A percentile compares a stretch with the other conserved stretches of the same genome.
These are phyloP conservation scores for Coemansia sp. DNA, from an alignment of 192 early-diverging fungal genomes.

Conservation along the genomic window DNA sequence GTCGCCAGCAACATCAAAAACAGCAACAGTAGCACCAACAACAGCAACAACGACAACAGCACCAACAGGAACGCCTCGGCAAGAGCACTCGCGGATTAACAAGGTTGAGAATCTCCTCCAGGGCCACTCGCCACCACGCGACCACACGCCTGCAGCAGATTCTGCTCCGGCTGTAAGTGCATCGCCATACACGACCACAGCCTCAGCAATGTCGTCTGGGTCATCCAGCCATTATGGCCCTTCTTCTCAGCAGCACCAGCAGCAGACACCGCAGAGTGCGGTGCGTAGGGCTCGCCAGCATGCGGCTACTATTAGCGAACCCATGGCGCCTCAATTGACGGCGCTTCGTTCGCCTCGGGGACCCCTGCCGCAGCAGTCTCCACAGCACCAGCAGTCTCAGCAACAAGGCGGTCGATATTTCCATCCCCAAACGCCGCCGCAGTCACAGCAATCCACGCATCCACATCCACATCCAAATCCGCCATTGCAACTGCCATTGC, in stretches of 20 bases:
- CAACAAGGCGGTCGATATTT: conserved; percentile 12
- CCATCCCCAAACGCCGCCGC: not conserved
- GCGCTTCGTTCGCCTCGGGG: conserved; percentile 11
- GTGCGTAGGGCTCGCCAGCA: conserved; percentile 44
- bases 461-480: not conserved
- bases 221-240: not conserved
- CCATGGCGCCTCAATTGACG: conserved; percentile 26
- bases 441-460: conserved; percentile 11
- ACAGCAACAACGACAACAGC: conserved; percentile 1
- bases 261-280: conserved; percentile 4
- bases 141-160: not conserved
- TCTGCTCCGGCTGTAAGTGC: conserved; percentile 8
- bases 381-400: conserved; percentile 27
- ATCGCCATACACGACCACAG: conserved; percentile 15
- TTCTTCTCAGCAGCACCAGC: conserved; percentile 6
- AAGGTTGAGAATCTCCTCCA: conserved; percentile 30
- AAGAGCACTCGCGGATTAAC: conserved; percentile 22
- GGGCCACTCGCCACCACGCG: conserved; percentile 8
- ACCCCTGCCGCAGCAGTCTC: conserved; percentile 13
- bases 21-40: conserved; percentile 4
- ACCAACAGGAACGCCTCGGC: conserved; percentile 11
- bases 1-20: conserved; percentile 9
- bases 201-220: not conserved
- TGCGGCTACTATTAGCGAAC: conserved; percentile 52
- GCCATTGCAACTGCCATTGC: conserved; percentile 6